Evolutionary conservation across 305 asterid genomes (phyloP).

Genomic region (Fraxinus sp.): DNA sequence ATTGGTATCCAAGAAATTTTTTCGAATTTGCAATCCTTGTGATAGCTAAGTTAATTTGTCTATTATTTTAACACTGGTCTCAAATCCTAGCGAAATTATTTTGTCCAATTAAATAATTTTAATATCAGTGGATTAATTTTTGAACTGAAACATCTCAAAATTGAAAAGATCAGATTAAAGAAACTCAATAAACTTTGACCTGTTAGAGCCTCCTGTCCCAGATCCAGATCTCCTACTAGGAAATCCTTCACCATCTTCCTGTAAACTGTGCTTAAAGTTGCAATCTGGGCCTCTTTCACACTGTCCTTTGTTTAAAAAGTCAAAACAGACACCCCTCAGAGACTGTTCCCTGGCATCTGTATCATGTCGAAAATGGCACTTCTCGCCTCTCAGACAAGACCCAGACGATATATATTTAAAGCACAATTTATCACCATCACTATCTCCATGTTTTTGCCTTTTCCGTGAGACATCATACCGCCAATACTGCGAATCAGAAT

Average conservation of each 20-base stretch:
- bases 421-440: conserved; percentile 67
- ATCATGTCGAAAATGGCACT: conserved; percentile 85
- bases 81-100: background rate
- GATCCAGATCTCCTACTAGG: conserved; percentile 52
- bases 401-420: conserved; percentile 85
- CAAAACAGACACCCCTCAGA: conserved; percentile 88
- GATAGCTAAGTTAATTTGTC: background rate
- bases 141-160: conserved; percentile 3
- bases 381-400: conserved; percentile 83
- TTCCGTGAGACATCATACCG: conserved; percentile 79
- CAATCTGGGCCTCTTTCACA: conserved; percentile 96
- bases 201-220: conserved; percentile 50
- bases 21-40: background rate
- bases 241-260: conserved; percentile 58
- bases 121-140: background rate
- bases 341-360: conserved; percentile 88
- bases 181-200: conserved; percentile 38
- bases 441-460: conserved; percentile 77
- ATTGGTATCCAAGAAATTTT: background rate
- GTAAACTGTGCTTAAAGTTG: conserved; percentile 76
- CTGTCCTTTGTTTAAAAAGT: conserved; percentile 89
- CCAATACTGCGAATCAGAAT: conserved; percentile 86
- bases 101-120: background rate
- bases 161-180: conserved; percentile 4
- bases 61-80: background rate